Evolutionary conservation across 2,329 filamentous ascomycete species (phyloP).

Genomic region (Eutypa lata): DNA sequence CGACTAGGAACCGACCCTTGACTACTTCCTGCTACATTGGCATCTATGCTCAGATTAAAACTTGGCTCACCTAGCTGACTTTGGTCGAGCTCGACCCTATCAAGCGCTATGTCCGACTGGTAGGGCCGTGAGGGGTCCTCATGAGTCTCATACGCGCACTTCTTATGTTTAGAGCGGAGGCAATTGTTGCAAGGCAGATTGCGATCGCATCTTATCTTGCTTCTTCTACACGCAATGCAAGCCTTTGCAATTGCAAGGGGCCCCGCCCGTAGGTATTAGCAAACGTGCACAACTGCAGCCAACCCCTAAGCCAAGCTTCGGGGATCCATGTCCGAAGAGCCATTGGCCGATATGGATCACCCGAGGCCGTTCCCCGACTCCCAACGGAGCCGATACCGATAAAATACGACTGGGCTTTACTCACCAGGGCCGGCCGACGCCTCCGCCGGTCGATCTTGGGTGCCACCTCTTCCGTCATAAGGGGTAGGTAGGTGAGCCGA

Average conservation of each 20-base stretch:
- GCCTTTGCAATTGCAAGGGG: conserved; percentile 38
- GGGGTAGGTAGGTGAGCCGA: no score
- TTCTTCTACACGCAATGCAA: conserved; percentile 55
- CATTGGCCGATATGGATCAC: background rate
- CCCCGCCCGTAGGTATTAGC: no score
- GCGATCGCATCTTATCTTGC: conserved; percentile 62
- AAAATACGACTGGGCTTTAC: background rate
- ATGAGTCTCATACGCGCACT: conserved; percentile 44
- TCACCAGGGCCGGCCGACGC: background rate
- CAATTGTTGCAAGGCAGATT: conserved; percentile 59
- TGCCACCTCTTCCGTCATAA: background rate
- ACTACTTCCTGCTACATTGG: background rate
- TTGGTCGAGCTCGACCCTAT: background rate
- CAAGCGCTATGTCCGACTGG: conserved; percentile 19
- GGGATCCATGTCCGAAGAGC: background rate
- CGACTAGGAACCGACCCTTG: background rate
- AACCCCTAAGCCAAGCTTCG: no score
- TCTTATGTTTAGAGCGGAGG: conserved; percentile 49
- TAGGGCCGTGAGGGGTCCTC: conserved; percentile 6
- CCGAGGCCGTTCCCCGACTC: background rate
- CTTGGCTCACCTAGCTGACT: conserved; percentile 1
- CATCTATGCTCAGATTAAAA: background rate
- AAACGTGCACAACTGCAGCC: no score
- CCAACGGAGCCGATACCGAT: background rate
- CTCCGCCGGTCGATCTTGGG: background rate